Evolutionary conservation across 2,329 filamentous ascomycete genomes (phyloP).

Genomic region (Piedraia hortae): DNA sequence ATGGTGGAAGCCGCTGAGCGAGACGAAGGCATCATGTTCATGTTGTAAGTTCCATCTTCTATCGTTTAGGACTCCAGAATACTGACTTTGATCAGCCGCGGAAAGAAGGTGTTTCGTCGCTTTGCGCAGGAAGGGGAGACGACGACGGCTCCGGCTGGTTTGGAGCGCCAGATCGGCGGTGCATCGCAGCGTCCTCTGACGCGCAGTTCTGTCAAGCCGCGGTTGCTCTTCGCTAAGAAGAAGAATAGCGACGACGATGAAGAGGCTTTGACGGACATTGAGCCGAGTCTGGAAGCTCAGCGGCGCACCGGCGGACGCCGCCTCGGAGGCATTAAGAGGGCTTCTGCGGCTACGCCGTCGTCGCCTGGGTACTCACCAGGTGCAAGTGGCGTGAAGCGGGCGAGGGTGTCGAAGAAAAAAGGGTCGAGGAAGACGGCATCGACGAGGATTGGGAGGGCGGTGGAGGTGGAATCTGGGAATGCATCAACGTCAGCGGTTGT

Average conservation of each 20-base stretch:
- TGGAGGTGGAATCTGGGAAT: too few relatives aligned
- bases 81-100: slow-evolving; percentile 28
- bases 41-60: slow-evolving; percentile 34
- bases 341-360: neutral
- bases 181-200: slow-evolving; percentile 25
- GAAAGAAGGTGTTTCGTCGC: slow-evolving; percentile 51
- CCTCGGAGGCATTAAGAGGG: neutral
- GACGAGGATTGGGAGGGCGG: too few relatives aligned
- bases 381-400: neutral
- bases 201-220: slow-evolving; percentile 42
- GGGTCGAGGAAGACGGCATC: neutral
- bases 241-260: slow-evolving; percentile 26
- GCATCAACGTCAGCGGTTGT: too few relatives aligned
- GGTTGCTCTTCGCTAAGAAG: slow-evolving; percentile 33
- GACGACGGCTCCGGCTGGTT: slow-evolving; percentile 1
- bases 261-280: slow-evolving; percentile 28
- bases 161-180: slow-evolving; percentile 14
- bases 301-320: neutral
- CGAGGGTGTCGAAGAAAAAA: neutral
- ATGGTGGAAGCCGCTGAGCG: slow-evolving; percentile 30
- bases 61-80: neutral
- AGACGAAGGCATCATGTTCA: slow-evolving; percentile 45
- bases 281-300: slow-evolving; percentile 3
- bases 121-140: slow-evolving; percentile 22
- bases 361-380: neutral